Percentiles rank a stretch among this genome's conserved stretches.
Evolutionary conservation across 345 rosid genomes (phyloP).

Genomic region (Stellera chamaejasme): DNA sequence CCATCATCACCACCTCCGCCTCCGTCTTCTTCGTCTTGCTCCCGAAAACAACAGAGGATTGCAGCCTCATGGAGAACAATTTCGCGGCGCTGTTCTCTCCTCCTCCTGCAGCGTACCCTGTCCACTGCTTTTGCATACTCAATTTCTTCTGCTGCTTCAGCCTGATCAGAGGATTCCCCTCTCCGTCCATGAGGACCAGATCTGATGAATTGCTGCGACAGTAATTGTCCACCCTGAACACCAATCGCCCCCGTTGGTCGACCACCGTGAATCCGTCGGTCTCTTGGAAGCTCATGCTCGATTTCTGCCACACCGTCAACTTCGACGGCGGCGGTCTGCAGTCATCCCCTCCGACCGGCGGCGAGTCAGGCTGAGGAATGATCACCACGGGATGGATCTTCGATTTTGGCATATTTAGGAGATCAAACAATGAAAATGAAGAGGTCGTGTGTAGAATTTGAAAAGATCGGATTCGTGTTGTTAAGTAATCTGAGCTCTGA

Average conservation of each 20-base stretch:
- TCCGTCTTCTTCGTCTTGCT: conserved; percentile 11
- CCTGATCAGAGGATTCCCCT: conserved; percentile 34
- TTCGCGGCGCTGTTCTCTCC: conserved; percentile 4
- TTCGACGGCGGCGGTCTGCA: no score
- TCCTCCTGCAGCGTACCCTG: conserved; percentile 26
- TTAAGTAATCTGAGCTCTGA: no score
- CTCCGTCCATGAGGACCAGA: conserved; percentile 44
- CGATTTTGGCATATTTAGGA: no score
- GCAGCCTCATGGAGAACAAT: conserved; percentile 36
- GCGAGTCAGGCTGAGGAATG: no score
- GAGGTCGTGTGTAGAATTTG: no score
- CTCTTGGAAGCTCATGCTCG: conserved; percentile 33
- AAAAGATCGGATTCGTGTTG: no score
- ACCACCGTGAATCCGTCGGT: conserved; percentile 50
- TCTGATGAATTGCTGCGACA: conserved; percentile 24
- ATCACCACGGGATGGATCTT: no score
- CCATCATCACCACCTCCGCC: conserved; percentile 29
- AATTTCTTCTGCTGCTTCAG: conserved; percentile 35
- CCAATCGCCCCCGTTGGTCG: conserved; percentile 29
- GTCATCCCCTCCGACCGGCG: no score
- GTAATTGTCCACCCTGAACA: conserved; percentile 45
- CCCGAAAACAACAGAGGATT: conserved; percentile 10
- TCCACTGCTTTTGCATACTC: conserved; percentile 39
- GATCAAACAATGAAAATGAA: no score
- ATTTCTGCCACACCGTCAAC: conserved; percentile 1